Base-by-base conservation (phyloP, 495 filamentous ascomycete species). In the Talaromyces proteolyticus region DNA sequence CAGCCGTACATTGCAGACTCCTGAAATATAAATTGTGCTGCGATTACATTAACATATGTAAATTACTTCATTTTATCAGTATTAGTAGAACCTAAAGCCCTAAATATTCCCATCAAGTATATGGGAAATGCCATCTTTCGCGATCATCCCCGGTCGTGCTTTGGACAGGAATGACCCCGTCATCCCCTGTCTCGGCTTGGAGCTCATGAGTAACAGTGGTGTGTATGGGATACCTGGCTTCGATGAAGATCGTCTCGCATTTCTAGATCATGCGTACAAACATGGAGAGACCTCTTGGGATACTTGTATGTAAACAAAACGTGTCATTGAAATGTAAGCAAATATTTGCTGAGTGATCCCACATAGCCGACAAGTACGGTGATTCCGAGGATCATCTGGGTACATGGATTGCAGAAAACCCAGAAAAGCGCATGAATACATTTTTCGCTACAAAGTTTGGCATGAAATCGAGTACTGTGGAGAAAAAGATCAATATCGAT, bases 381-480 rank as follows among this genome's bases (percentile, higher is more conserved):
- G 64, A 68, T 41, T 62, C 45, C 20, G 72, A 75, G 43, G 58
- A 62, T 18, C 38, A 60, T 22, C 44, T 85, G 10, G 77, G 76
- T 1, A 75, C 72, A 57, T 85, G 80, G 80, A 78, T 83, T 52
- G 62, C 66, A 2, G 57, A 59, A 59, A 54, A 69, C 55, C 63
- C 59, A 5, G 75, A 70, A 4, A 82, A 84, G 59, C 69, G 80
- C 1, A 53, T 73, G 18, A 63, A 80, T 6, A 79, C 84, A 47
- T 82, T 84, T 59, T 60, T 84, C 4, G 69, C 79, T 0, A 79
- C 75, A 10, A 84, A 85, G 42, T 83, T 83, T 47, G 81, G 72
- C 26, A 65, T 66, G 44, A 44, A 41, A 17, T n/a, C 56, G 20
- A 22, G 41, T 40, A 19, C 51, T 3, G 52, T 58, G 16, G 53